Percentiles rank a stretch among this genome's conserved stretches.
Evolutionary conservation across 805 yeast species (phyloP).

Genomic region (Komagataella ulmi): DNA sequence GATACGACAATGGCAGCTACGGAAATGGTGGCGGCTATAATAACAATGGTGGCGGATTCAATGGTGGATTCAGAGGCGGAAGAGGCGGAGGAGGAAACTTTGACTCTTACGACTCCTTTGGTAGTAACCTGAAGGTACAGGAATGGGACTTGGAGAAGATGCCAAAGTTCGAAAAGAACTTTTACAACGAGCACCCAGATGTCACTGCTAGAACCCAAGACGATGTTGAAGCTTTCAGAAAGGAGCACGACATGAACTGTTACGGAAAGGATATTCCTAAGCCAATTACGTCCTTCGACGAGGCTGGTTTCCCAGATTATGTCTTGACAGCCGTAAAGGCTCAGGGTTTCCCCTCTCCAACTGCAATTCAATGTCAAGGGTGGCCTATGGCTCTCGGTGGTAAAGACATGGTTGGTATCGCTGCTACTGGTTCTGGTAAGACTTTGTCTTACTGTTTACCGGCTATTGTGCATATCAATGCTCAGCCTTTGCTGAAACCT

Average conservation of each 20-base stretch:
- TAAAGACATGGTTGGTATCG: constrained; percentile 98
- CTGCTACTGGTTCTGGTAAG: constrained; percentile 98
- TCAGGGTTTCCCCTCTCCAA: constrained; percentile 89
- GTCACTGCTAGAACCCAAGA: constrained; percentile 65
- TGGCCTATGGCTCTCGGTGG: constrained; percentile 99
- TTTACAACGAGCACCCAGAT: constrained; percentile 73
- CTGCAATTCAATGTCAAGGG: constrained; percentile 98
- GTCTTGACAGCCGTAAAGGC: constrained; percentile 80
- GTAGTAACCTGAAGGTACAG: constrained; percentile 52
- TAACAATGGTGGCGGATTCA: constrained; percentile 17
- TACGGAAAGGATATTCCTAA: constrained; percentile 80
- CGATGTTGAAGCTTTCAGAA: constrained; percentile 69
- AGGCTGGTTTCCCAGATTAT: constrained; percentile 96
- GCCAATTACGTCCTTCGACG: constrained; percentile 87
- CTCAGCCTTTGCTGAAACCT: constrained; percentile 83
- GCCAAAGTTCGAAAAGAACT: constrained; percentile 90
- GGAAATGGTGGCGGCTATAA: constrained; percentile 25
- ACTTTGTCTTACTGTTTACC: constrained; percentile 95
- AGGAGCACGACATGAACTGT: constrained; percentile 74
- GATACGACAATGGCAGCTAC: constrained; percentile 17
- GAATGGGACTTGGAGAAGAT: constrained; percentile 68
- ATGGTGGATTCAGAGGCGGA: constrained; percentile 6
- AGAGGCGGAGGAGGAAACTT: constrained; percentile 26
- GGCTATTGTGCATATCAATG: constrained; percentile 93
- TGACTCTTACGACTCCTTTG: constrained; percentile 21